Evolutionary conservation across 2,329 filamentous ascomycete genomes (phyloP).

Genomic region (Berkeleyomyces basicola): DNA sequence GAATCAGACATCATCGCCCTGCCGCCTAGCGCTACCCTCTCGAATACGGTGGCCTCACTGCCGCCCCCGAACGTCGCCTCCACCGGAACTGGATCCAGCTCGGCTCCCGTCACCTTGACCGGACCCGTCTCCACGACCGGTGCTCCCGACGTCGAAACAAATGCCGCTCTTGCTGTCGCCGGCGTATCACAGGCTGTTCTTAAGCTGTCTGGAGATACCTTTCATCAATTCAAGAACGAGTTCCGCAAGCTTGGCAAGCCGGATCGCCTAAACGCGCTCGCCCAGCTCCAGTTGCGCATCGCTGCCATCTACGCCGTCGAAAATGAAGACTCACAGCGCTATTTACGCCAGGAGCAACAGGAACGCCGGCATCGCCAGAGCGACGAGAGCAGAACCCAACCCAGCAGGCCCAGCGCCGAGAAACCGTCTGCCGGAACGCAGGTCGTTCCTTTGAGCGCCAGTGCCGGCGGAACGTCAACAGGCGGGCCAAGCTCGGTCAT

Average conservation of each 20-base stretch:
- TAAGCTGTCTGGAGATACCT: constrained; percentile 27
- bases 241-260: constrained; percentile 27
- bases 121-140: constrained; percentile 15
- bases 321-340: constrained; percentile 28
- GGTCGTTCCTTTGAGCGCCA: background rate
- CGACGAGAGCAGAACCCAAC: constrained; percentile 20
- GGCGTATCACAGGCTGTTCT: constrained; percentile 25
- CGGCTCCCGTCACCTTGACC: background rate
- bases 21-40: background rate
- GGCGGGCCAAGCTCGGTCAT: constrained; percentile 12
- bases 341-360: constrained; percentile 24
- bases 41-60: background rate
- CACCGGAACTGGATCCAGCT: background rate
- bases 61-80: background rate
- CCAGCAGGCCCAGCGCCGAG: background rate
- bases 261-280: constrained; percentile 24
- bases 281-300: constrained; percentile 26
- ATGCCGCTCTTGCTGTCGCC: constrained; percentile 24
- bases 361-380: constrained; percentile 25
- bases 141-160: constrained; percentile 22
- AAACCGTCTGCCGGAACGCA: background rate
- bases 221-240: constrained; percentile 28
- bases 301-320: constrained; percentile 30
- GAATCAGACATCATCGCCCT: constrained; percentile 5
- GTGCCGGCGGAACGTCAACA: background rate